Percentiles rank a stretch among this genome's conserved stretches.
Evolutionary conservation across 495 filamentous ascomycete species (phyloP).

Genomic region (Margaritispora aquatica): DNA sequence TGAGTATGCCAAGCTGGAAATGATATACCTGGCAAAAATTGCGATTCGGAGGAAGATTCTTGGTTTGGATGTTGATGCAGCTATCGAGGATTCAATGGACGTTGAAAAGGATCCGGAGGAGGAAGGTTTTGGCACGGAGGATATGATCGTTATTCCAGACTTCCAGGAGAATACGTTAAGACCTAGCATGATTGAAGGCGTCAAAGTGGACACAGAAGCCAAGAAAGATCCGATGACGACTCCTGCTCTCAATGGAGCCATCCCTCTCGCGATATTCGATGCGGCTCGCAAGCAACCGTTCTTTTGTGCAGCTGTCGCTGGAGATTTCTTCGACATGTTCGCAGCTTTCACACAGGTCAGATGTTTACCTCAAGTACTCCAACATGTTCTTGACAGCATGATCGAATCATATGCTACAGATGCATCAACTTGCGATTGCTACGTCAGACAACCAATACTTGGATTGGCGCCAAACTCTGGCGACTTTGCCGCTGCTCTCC

Average conservation of each 20-base stretch:
- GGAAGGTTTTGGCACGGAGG: slow-evolving; percentile 31
- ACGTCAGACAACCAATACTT: slow-evolving; percentile 61
- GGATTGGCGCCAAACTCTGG: slow-evolving; percentile 56
- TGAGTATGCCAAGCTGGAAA: slow-evolving; percentile 85
- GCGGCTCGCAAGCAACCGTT: slow-evolving; percentile 73
- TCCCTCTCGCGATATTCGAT: slow-evolving; percentile 89
- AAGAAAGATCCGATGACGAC: slow-evolving; percentile 60
- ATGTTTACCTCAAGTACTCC: slow-evolving; percentile 61
- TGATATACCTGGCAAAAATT: slow-evolving; percentile 83
- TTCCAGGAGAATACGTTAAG: slow-evolving; percentile 45
- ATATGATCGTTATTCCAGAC: slow-evolving; percentile 56
- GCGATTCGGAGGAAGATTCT: slow-evolving; percentile 62
- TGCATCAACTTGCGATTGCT: slow-evolving; percentile 57
- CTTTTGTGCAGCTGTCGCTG: slow-evolving; percentile 54
- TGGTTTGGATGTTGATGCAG: slow-evolving; percentile 51
- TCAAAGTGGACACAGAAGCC: slow-evolving; percentile 55
- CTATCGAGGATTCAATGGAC: slow-evolving; percentile 36
- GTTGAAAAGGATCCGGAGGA: slow-evolving; percentile 35
- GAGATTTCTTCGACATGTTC: slow-evolving; percentile 76
- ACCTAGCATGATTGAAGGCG: slow-evolving; percentile 19
- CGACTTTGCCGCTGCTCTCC: slow-evolving; percentile 67
- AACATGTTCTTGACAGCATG: slow-evolving; percentile 66
- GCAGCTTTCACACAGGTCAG: slow-evolving; percentile 57
- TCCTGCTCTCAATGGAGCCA: slow-evolving; percentile 81
- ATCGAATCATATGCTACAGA: slow-evolving; percentile 49